Percentiles rank a stretch among this genome's conserved stretches.
These are phyloP conservation scores for Aspergillus unguis DNA, from an alignment of 2,329 filamentous ascomycete genomes.

Conservation along the genomic window DNA sequence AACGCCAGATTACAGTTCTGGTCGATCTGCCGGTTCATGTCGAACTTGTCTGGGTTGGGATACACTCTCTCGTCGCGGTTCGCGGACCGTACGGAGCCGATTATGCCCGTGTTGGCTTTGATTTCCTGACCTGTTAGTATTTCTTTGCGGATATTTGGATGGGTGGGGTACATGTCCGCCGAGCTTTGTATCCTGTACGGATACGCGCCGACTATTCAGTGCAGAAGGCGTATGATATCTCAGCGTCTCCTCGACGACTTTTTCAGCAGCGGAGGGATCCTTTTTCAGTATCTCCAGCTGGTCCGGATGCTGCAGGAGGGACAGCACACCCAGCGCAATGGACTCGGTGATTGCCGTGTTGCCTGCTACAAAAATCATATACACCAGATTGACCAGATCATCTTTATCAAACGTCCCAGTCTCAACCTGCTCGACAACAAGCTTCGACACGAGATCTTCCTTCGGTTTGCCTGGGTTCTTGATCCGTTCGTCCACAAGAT, in stretches of 20 bases:
- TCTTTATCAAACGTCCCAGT: background rate
- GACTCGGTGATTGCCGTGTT: background rate
- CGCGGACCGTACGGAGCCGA: conserved; percentile 3
- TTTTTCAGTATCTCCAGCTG: background rate
- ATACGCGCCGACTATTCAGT: background rate
- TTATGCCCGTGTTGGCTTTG: conserved; percentile 2
- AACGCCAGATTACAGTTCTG: background rate
- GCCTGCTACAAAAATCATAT: background rate
- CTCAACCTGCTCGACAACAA: background rate
- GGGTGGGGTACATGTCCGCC: background rate
- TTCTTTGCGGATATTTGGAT: too few relatives aligned
- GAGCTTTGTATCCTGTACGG: background rate
- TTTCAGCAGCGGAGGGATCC: background rate
- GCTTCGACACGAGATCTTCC: background rate
- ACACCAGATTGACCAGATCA: background rate
- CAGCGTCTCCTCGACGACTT: background rate
- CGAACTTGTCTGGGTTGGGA: conserved; percentile 4
- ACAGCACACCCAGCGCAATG: background rate
- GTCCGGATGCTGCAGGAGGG: background rate
- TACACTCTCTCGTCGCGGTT: conserved; percentile 7
- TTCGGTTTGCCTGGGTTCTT: background rate
- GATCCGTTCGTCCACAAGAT: background rate
- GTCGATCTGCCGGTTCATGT: conserved; percentile 4
- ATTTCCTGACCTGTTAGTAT: background rate
- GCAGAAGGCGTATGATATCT: conserved; percentile 2